A percentile compares a stretch with the other conserved stretches of the same genome.
Evolutionary conservation across 352 stramenopile genomes (phyloP).

Genomic region (Thraustochytrium sp.): DNA sequence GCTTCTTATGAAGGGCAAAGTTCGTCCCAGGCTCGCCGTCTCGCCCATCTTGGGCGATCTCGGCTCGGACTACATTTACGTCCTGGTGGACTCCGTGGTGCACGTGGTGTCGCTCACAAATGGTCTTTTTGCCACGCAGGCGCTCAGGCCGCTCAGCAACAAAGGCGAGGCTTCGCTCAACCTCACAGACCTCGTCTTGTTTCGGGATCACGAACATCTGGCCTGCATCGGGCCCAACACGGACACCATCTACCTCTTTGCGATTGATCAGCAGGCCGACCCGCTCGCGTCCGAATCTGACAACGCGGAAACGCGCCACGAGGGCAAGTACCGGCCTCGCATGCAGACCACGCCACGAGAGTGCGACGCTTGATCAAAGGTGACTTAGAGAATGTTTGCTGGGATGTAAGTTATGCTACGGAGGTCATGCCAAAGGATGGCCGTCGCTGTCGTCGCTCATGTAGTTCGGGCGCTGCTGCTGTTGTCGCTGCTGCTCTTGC

Average conservation of each 20-base stretch:
- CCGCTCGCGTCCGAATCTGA: no score
- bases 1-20: neutral
- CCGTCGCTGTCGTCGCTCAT: constrained; percentile 1
- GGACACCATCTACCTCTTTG: constrained; percentile 25
- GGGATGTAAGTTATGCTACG: neutral
- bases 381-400: no score
- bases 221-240: neutral
- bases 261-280: constrained; percentile 15
- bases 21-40: neutral
- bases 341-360: neutral
- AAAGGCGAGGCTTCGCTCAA: neutral
- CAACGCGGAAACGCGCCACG: no score
- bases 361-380: neutral
- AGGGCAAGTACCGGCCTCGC: neutral
- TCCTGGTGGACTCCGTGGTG: constrained; percentile 9
- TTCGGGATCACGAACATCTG: constrained; percentile 21
- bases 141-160: neutral
- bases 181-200: constrained; percentile 4
- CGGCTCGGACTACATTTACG: constrained; percentile 25
- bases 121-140: neutral
- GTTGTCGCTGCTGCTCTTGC: neutral
- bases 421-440: neutral
- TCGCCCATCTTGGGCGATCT: neutral
- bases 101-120: constrained; percentile 21
- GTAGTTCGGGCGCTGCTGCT: neutral